Evolutionary conservation across 2,329 filamentous ascomycete species (phyloP), one percentile per base, ranked within the genome.

Genomic region (Fusarium haematococcum): DNA sequence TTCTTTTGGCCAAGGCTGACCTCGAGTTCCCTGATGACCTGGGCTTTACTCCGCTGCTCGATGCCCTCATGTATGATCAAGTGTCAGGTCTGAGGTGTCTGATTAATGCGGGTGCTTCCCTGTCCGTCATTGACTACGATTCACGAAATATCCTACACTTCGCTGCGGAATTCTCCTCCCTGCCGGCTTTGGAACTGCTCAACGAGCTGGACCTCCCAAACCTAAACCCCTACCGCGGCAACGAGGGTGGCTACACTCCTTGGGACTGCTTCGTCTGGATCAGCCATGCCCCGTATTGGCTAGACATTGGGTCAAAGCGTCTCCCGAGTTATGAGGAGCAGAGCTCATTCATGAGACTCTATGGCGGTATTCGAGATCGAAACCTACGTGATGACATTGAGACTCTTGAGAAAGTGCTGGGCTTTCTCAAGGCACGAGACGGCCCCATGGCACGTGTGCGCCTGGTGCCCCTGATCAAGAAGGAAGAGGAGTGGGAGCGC

Each of bases 341-440:
- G 4, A 3, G 9, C 1, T 43, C 60, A 2, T 77, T 74, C 16
- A 35, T 60, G 2, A n/a, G 68, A 2, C 60, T 77, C 1, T 77
- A 63, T 18, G 64, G 64, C 8, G 52, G 14, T 10, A 32, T 70
- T n/a, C 58, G 48, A 20, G 64, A 74, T n/a, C 59, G 58, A 33
- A 71, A 67, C 30, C 37, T 77, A 6, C 27, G 37, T 4, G 35
- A 25, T 1, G 66, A 77, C 14, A 65, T 72, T 13, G 11, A 9
- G 0, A 7, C 7, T 6, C 8, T 74, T 3, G 32, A 62, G 1
- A 33, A 45, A 16, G 43, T 39, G 0, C 30, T 66, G 1, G 16
- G 6, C 1, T 30, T 20, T 0, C 3, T 77, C 8, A 57, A 5
- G 1, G 2, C 37, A 3, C 16, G n/a, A 3, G 33, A 75, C 13